Conservation (phyloP, 2,329 filamentous ascomycete species). For the Aspergillus tubingensis region DNA sequence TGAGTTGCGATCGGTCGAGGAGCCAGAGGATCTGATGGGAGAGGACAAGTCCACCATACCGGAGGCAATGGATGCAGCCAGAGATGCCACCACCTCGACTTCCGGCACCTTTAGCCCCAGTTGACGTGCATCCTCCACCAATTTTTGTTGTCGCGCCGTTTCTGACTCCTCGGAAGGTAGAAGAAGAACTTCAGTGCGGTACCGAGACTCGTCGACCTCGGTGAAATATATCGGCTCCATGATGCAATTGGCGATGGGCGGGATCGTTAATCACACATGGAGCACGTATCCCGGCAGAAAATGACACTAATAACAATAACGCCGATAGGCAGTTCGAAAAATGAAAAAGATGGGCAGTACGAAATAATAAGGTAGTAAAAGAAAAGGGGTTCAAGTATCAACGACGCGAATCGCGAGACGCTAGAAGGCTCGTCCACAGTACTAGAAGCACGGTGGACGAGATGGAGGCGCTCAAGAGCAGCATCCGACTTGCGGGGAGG, state of each 20-base stretch:
- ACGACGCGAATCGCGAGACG: constrained; percentile 14
- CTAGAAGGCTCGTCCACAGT: constrained; percentile 35
- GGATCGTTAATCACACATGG: constrained; percentile 14
- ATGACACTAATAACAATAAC: not conserved
- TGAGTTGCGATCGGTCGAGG: constrained; percentile 37
- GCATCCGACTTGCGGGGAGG: constrained; percentile 32
- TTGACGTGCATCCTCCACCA: constrained; percentile 40
- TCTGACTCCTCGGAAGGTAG: constrained; percentile 39
- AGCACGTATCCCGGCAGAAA: constrained; percentile 4
- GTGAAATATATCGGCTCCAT: constrained; percentile 26
- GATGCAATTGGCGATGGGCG: constrained; percentile 23
- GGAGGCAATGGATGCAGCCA: constrained; percentile 41
- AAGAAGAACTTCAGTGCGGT: constrained; percentile 40
- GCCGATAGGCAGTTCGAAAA: not conserved
- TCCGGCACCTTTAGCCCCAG: constrained; percentile 41
- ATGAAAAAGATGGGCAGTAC: not conserved
- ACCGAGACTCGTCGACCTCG: constrained; percentile 39
- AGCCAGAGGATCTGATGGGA: constrained; percentile 34
- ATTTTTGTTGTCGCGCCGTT: constrained; percentile 38
- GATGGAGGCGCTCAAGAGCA: constrained; percentile 28
- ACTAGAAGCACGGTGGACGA: constrained; percentile 36
- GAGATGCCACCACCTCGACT: constrained; percentile 33
- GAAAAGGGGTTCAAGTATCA: constrained; percentile 13
- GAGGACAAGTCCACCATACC: constrained; percentile 39
- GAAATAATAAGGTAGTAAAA: not conserved